Conservation (phyloP, 345 rosid species). For the Psidium guajava region DNA sequence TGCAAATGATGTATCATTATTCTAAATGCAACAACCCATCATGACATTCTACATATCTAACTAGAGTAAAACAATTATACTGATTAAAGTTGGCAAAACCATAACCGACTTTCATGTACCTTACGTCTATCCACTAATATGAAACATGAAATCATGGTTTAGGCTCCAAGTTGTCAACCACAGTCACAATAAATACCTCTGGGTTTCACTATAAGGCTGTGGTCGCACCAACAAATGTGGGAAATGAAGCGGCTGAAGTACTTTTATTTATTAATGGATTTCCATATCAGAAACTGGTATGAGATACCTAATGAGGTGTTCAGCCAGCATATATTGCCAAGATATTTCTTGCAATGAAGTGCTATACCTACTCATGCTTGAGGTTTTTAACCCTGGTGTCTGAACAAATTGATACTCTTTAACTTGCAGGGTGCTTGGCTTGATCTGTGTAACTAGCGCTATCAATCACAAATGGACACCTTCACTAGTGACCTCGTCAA, state of each 20-base stretch:
- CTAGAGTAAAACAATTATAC: neutral
- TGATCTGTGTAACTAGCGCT: neutral
- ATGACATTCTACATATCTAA: neutral
- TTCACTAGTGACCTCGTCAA: neutral
- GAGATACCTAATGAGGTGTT: neutral
- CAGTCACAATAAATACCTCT: neutral
- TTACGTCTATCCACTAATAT: neutral
- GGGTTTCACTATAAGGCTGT: neutral
- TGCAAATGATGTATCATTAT: neutral
- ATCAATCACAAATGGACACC: neutral
- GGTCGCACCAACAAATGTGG: neutral
- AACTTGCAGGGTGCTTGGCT: neutral
- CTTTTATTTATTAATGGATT: neutral
- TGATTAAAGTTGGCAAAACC: neutral
- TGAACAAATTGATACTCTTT: neutral
- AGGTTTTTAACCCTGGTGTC: neutral
- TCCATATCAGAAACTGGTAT: neutral
- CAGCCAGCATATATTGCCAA: neutral
- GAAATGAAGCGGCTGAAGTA: neutral
- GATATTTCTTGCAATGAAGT: neutral
- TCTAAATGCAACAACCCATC: neutral
- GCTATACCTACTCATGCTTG: neutral
- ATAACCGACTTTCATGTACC: neutral
- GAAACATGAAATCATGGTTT: neutral
- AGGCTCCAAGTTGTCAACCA: neutral